phyloP scores from a whole-genome alignment of 768 basidiomycete genomes.

The Chalciporus chontae region DNA sequence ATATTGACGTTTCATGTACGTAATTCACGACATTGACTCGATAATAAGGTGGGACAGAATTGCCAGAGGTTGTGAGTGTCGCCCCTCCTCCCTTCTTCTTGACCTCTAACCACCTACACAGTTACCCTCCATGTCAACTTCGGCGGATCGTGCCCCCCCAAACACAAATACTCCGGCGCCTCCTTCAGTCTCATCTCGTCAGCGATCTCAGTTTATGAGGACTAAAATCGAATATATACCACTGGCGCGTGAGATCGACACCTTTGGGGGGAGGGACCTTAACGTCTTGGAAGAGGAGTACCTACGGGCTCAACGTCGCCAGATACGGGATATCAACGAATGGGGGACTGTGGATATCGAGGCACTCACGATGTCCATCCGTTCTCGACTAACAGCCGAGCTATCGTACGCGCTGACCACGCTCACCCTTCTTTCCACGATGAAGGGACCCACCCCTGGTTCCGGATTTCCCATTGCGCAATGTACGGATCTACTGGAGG shows the following conservation, averaged over 20 bases:
- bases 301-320: slow-evolving; percentile 46
- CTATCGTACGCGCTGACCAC: slow-evolving; percentile 89
- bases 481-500: slow-evolving; percentile 79
- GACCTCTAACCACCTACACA: slow-evolving; percentile 13
- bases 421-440: slow-evolving; percentile 74
- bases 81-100: slow-evolving; percentile 9
- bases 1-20: slow-evolving; percentile 21
- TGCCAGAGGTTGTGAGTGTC: slow-evolving; percentile 45
- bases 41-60: slow-evolving; percentile 40
- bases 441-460: slow-evolving; percentile 57
- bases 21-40: slow-evolving; percentile 23
- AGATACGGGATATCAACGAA: slow-evolving; percentile 71
- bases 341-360: slow-evolving; percentile 91
- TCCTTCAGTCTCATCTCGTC: slow-evolving; percentile 31
- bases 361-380: slow-evolving; percentile 87
- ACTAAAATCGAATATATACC: slow-evolving; percentile 90
- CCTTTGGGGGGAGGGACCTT: slow-evolving; percentile 79
- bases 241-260: slow-evolving; percentile 68
- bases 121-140: slow-evolving; percentile 17
- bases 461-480: slow-evolving; percentile 71
- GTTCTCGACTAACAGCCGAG: slow-evolving; percentile 80
- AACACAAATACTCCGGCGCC: slow-evolving; percentile 28
- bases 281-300: slow-evolving; percentile 62
- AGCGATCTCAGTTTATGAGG: slow-evolving; percentile 52
- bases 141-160: slow-evolving; percentile 17